Conservation (phyloP, 768 basidiomycete species). For the Dioszegia crocea region DNA sequence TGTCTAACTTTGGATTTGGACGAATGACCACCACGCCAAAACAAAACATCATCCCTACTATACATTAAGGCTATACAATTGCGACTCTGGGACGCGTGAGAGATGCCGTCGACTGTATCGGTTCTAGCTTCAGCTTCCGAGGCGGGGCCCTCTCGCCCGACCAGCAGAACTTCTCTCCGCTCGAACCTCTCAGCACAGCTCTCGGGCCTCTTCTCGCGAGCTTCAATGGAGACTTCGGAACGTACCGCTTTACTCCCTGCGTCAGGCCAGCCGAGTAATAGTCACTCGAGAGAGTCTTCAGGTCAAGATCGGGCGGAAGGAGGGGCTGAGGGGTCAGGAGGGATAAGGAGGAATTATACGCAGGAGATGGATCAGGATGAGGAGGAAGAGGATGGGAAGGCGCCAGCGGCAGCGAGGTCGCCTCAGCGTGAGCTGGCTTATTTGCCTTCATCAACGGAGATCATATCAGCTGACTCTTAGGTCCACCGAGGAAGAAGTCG, state of each 20-base stretch:
- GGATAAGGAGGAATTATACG: constrained; percentile 16
- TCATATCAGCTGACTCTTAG: background rate
- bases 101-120: no score
- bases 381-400: constrained; percentile 2
- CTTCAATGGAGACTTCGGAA: constrained; percentile 1
- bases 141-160: constrained; percentile 1
- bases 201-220: constrained; percentile 8
- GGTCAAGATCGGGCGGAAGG: background rate
- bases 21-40: no score
- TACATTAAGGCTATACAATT: no score
- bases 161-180: constrained; percentile 1
- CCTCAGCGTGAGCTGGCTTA: constrained; percentile 2
- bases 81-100: no score
- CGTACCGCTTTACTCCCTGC: background rate
- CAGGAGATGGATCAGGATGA: constrained; percentile 7
- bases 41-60: no score
- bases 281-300: background rate
- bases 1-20: no score
- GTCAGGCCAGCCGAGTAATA: background rate
- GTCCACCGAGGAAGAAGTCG: background rate
- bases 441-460: background rate
- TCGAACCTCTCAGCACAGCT: constrained; percentile 9
- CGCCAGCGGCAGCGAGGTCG: background rate
- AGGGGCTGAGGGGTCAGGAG: background rate
- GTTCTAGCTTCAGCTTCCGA: no score